These are phyloP conservation scores for Thinopyrum elongatum DNA, from an alignment of 176 grass and related monocot genomes.

Conservation along the genomic window DNA sequence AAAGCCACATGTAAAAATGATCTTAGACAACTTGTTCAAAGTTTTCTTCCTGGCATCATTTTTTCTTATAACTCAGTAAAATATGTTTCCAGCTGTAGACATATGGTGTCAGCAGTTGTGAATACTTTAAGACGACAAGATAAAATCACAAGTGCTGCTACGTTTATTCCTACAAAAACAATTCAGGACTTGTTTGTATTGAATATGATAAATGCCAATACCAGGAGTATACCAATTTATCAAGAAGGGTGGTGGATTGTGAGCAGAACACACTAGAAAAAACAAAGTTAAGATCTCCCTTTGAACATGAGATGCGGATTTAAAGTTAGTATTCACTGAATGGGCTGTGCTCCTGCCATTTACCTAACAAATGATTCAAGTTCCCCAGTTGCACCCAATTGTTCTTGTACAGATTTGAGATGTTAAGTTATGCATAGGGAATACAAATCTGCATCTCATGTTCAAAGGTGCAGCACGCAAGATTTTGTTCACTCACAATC, in stretches of 20 bases:
- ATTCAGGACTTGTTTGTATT: not conserved
- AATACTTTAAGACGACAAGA: not conserved
- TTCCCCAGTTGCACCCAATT: not conserved
- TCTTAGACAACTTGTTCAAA: not conserved
- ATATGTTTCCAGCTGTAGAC: not conserved
- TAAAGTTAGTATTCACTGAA: not conserved
- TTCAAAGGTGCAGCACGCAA: not conserved
- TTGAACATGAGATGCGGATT: no score
- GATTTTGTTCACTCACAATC: not conserved
- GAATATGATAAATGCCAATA: not conserved
- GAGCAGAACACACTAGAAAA: not conserved
- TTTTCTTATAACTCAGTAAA: not conserved
- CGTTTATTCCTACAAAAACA: not conserved
- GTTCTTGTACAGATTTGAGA: not conserved
- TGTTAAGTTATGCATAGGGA: not conserved
- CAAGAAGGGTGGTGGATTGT: not conserved
- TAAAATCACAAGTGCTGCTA: not conserved
- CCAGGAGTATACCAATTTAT: not conserved
- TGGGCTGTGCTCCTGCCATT: not conserved
- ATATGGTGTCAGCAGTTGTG: not conserved
- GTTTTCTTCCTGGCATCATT: not conserved
- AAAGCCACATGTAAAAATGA: not conserved
- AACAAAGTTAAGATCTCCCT: no score
- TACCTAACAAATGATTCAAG: not conserved
- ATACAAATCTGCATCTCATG: not conserved